Base-by-base conservation (phyloP, 345 rosid species). In the Sonneratia caseolaris region DNA sequence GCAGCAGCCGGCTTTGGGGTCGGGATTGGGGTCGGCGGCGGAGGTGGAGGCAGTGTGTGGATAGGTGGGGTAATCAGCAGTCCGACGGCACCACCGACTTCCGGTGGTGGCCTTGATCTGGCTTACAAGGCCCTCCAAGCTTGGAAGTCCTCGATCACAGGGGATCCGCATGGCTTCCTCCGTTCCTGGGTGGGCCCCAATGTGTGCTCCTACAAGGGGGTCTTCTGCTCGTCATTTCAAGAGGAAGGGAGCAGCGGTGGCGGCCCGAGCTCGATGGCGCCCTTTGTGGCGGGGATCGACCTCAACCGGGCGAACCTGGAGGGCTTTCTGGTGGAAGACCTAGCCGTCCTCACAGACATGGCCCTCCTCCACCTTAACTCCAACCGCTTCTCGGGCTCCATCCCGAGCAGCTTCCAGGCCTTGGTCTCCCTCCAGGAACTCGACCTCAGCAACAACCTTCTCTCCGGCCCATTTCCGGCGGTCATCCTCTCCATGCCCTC, bases 171-270 rank as follows among this genome's bases (percentile, higher is more conserved):
- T 6, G 82, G 82, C 81, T 70, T 94, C 75, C 75, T 91, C 70
- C 78, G 69, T 68, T 82, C 89, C 66, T 94, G 98, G 98, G 86
- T 81, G 24, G 97, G 98, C 7, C 37, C 90, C 37, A 74, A 89
- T 83, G 91, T 91, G 3, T 93, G 97, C 75, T 83, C 98, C 77
- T 93, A 93, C 81, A 84, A 78, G 82, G 92, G 98, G 13, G 79
- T 94, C 11, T 94, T 89, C 69, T 94, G 97, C 80, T 56, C 55
- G 70, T 16, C 47, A 3, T 15, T 18, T 2, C 45, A 6, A 32
- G 78, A 24, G 4, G 16, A 40, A 51, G 11, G 72, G 24, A 76
- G 69, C 49, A 24, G 47, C n/a, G 77, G 69, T 45, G 45, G 47
- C n/a, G 22, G 27, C 9, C 56, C 56, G 15, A 18, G 18, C 15